A percentile compares a stretch with the other conserved stretches of the same genome.
Conservation (phyloP, 495 filamentous ascomycete species). For the Achaetomiella virescens region DNA sequence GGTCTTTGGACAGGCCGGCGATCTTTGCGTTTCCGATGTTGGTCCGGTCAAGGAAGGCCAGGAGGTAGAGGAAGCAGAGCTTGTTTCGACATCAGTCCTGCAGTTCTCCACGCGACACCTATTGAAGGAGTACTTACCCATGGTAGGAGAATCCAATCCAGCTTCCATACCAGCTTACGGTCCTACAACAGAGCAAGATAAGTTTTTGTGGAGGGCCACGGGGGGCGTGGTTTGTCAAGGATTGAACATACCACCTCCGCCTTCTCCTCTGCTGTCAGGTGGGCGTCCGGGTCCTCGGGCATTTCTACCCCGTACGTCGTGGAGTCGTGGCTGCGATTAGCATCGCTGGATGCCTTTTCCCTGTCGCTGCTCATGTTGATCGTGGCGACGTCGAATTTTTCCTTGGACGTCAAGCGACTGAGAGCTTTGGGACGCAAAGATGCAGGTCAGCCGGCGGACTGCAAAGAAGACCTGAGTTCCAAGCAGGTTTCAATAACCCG, state of each 20-base stretch:
- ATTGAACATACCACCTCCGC: conserved; percentile 53
- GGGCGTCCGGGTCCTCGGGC: conserved; percentile 57
- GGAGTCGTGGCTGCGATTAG: conserved; percentile 25
- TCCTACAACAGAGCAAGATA: conserved; percentile 43
- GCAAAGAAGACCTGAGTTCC: too few species aligned
- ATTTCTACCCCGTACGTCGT: conserved; percentile 17
- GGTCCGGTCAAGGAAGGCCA: conserved; percentile 76
- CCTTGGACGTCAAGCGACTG: conserved; percentile 7
- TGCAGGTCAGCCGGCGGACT: conserved; percentile 2
- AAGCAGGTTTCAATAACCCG: too few species aligned
- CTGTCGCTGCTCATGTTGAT: conserved; percentile 24
- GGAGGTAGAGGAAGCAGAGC: conserved; percentile 77
- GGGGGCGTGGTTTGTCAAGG: background rate
- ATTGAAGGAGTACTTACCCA: conserved; percentile 43
- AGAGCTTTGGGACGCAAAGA: background rate
- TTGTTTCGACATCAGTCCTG: conserved; percentile 15
- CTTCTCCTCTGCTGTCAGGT: conserved; percentile 60
- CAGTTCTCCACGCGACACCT: background rate
- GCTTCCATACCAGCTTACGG: conserved; percentile 58
- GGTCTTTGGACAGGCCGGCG: conserved; percentile 58
- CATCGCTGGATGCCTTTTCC: conserved; percentile 28
- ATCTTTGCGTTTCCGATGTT: conserved; percentile 90
- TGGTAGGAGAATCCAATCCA: conserved; percentile 66
- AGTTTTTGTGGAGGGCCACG: background rate
- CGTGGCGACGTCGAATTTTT: conserved; percentile 15